Percentiles rank a stretch among this genome's conserved stretches.
Conservation (phyloP, 2,329 filamentous ascomycete genomes). For the Botryotinia narcissicola region DNA sequence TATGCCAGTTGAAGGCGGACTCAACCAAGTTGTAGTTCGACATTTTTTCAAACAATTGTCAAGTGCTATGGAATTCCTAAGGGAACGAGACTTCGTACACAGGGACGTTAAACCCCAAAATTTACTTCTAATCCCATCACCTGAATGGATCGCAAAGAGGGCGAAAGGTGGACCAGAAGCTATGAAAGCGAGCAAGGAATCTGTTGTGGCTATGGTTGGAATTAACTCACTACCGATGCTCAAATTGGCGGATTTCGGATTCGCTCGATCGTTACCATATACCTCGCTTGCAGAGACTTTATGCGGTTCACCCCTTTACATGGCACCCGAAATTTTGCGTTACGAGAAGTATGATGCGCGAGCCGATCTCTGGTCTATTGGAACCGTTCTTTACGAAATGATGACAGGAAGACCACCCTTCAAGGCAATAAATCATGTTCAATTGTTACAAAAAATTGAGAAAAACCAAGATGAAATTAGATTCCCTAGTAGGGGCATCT, state of each 20-base stretch:
- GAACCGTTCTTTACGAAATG: conserved; percentile 95
- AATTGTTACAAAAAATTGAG: conserved; percentile 89
- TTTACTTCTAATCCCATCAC: conserved; percentile 80
- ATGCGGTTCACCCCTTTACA: conserved; percentile 94
- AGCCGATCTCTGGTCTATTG: conserved; percentile 95
- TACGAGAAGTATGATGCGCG: conserved; percentile 98
- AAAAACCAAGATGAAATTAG: conserved; percentile 80
- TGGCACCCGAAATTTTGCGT: conserved; percentile 95
- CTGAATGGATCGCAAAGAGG: conserved; percentile 62
- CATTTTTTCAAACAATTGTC: conserved; percentile 95
- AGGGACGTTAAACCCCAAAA: conserved; percentile 98
- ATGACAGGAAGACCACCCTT: conserved; percentile 87
- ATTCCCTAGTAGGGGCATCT: conserved; percentile 70
- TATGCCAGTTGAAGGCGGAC: conserved; percentile 74
- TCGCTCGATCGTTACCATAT: conserved; percentile 84
- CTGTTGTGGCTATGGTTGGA: conserved; percentile 76
- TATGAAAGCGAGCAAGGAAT: conserved; percentile 73
- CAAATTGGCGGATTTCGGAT: conserved; percentile 98
- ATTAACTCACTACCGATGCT: conserved; percentile 87
- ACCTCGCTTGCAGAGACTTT: conserved; percentile 93
- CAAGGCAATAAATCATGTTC: conserved; percentile 88
- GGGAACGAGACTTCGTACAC: conserved; percentile 84
- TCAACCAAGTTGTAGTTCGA: conserved; percentile 93
- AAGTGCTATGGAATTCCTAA: conserved; percentile 86
- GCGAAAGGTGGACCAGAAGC: conserved; percentile 62